Evolutionary conservation across 371 early-diverging fungal species (phyloP).

Genomic region (Apophysomyces variabilis): DNA sequence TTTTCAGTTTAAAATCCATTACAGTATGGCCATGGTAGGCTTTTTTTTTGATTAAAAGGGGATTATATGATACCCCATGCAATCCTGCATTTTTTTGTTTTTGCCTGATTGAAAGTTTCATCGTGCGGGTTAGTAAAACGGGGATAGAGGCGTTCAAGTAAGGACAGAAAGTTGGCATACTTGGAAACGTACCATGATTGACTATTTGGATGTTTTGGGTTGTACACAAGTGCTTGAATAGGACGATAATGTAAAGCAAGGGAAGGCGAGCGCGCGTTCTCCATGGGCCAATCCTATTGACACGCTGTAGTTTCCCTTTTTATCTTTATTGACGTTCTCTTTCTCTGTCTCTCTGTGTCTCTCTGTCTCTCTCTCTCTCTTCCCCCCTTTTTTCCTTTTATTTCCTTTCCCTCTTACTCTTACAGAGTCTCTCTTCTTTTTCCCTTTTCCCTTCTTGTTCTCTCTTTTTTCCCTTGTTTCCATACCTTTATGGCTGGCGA

Average conservation of each 20-base stretch:
- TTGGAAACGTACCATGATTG: too few relatives aligned
- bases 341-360: slow-evolving; percentile 2
- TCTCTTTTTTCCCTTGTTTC: slow-evolving; percentile 16
- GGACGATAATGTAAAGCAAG: background rate
- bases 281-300: slow-evolving; percentile 10
- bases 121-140: background rate
- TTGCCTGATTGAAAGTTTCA: slow-evolving; percentile 6
- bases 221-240: background rate
- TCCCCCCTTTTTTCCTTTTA: slow-evolving; percentile 20
- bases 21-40: background rate
- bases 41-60: slow-evolving; percentile 3
- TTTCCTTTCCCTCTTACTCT: slow-evolving; percentile 20
- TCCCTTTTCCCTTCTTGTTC: slow-evolving; percentile 10
- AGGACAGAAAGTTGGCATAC: too few relatives aligned
- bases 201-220: too few relatives aligned
- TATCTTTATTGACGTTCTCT: background rate
- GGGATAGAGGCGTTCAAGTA: too few relatives aligned
- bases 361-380: background rate
- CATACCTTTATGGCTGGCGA: slow-evolving; percentile 40
- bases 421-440: background rate
- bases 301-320: slow-evolving; percentile 12
- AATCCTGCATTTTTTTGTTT: background rate
- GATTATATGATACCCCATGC: slow-evolving; percentile 4
- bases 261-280: background rate
- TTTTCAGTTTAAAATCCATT: background rate